Percentiles rank a stretch among this genome's conserved stretches.
These are phyloP conservation scores for Astragalus membranaceus DNA, from an alignment of 306 rosid species.

Conservation along the genomic window DNA sequence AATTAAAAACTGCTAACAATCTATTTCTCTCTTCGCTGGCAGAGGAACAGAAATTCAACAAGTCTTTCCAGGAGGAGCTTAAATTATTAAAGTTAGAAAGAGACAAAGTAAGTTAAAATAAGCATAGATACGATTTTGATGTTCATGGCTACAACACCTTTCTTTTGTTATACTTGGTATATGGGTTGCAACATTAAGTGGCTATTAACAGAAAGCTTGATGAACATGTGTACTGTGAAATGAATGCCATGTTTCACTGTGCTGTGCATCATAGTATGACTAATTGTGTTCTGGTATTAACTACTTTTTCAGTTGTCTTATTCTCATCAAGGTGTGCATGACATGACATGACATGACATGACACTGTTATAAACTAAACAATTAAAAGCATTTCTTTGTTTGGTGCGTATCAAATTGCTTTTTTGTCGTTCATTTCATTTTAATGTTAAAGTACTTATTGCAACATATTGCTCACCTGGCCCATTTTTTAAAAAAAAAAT, in stretches of 20 bases:
- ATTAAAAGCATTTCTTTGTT: not conserved
- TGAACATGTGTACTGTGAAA: not conserved
- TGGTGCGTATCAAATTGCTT: not conserved
- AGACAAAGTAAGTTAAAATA: conserved; percentile 59
- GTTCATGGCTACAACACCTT: conserved; percentile 6
- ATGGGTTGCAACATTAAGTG: not conserved
- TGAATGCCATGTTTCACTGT: not conserved
- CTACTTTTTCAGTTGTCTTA: not conserved
- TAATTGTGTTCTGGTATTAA: not conserved
- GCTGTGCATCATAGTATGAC: not conserved
- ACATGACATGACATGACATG: not conserved
- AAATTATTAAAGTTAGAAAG: conserved; percentile 43
- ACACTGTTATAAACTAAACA: not conserved
- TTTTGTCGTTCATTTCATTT: not conserved
- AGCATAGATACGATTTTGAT: conserved; percentile 1
- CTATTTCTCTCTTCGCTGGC: conserved; percentile 19
- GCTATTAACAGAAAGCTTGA: not conserved
- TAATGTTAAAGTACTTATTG: not conserved
- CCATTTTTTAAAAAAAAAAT: not conserved
- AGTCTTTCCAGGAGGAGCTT: conserved; percentile 68
- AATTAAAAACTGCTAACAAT: conserved; percentile 3
- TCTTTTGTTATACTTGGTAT: not conserved
- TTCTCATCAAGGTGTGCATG: not conserved
- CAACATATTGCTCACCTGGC: not conserved
- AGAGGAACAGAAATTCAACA: conserved; percentile 75